Conservation (phyloP, 306 rosid species). For the Lathyrus sativus region DNA sequence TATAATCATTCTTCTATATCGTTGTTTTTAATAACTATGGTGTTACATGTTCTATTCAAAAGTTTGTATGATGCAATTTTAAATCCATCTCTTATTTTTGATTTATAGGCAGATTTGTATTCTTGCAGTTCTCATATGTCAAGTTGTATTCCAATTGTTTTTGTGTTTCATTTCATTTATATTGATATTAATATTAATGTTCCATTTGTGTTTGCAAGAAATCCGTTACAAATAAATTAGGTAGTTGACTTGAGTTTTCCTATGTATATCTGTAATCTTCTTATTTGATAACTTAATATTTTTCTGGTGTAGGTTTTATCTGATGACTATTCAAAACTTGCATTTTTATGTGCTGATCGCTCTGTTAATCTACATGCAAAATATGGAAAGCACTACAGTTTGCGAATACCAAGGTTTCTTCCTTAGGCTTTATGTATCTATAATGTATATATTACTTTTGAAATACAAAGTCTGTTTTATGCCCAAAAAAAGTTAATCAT, state of each 20-base stretch:
- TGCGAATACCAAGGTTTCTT: slow-evolving; percentile 89
- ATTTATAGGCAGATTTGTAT: not conserved
- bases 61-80: not conserved
- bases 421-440: slow-evolving; percentile 30
- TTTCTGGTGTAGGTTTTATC: slow-evolving; percentile 57
- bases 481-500: slow-evolving; percentile 1
- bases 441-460: slow-evolving; percentile 10
- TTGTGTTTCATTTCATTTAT: not conserved
- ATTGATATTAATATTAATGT: not conserved
- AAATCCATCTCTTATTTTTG: slow-evolving; percentile 2
- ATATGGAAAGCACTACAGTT: slow-evolving; percentile 82
- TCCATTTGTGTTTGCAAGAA: not conserved
- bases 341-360: slow-evolving; percentile 92
- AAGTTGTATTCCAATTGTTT: not conserved
- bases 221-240: not conserved
- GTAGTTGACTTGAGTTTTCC: slow-evolving; percentile 14
- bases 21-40: slow-evolving; percentile 4
- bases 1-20: slow-evolving; percentile 6
- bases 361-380: slow-evolving; percentile 80
- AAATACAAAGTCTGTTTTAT: slow-evolving; percentile 17
- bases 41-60: not conserved
- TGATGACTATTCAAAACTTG: slow-evolving; percentile 92
- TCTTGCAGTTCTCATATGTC: slow-evolving; percentile 3
- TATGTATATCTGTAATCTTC: slow-evolving; percentile 5
- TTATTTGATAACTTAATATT: slow-evolving; percentile 23